Percentiles rank a stretch among this genome's conserved stretches.
phyloP scores from a whole-genome alignment of 805 yeast genomes.

The Lachancea meyersii region DNA sequence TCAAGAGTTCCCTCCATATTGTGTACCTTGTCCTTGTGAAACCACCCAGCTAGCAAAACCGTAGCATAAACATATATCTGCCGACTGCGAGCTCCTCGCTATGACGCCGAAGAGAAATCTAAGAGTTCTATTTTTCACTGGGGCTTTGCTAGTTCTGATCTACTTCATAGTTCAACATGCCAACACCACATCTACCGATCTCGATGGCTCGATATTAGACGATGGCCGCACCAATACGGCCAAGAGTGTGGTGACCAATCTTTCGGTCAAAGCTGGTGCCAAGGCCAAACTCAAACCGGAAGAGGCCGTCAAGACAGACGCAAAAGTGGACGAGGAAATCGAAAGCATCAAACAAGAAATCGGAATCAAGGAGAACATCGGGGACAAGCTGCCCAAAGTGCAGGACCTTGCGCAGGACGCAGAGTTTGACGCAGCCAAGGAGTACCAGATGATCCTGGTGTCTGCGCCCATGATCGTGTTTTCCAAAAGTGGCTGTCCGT shows the following conservation, averaged over 20 bases:
- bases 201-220: not conserved
- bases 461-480: slow-evolving; percentile 62
- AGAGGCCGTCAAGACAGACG: slow-evolving; percentile 3
- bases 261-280: not conserved
- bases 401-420: slow-evolving; percentile 11
- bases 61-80: too few species aligned
- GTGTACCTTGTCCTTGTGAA: too few species aligned
- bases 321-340: slow-evolving; percentile 16
- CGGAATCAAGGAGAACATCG: slow-evolving; percentile 9
- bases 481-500: slow-evolving; percentile 61
- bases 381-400: slow-evolving; percentile 5
- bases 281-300: not conserved
- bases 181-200: slow-evolving; percentile 10
- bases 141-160: slow-evolving; percentile 21
- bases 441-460: slow-evolving; percentile 49
- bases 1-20: too few species aligned
- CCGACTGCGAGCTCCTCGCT: not conserved
- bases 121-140: slow-evolving; percentile 25
- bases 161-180: slow-evolving; percentile 27
- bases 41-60: too few species aligned
- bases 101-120: slow-evolving; percentile 22
- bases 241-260: not conserved
- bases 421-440: slow-evolving; percentile 45
- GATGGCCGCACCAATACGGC: not conserved
- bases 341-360: slow-evolving; percentile 20